Evolutionary conservation across 768 basidiomycete genomes (phyloP).

Genomic region (Gymnopilus dilepis): DNA sequence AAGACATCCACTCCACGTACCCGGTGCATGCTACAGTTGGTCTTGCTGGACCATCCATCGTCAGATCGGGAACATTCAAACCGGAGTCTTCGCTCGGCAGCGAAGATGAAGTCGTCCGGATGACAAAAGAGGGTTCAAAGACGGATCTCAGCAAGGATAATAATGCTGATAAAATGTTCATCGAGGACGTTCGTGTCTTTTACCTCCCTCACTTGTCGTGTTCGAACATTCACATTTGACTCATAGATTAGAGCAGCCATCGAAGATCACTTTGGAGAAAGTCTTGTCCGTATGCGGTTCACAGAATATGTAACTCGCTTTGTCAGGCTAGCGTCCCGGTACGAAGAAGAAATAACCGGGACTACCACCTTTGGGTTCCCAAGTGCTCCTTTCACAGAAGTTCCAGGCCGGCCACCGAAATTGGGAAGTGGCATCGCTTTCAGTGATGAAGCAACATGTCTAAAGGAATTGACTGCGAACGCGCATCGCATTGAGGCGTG

Average conservation of each 20-base stretch:
- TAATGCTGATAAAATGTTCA: conserved; percentile 81
- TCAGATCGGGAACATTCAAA: conserved; percentile 66
- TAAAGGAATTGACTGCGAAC: conserved; percentile 76
- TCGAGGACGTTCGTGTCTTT: conserved; percentile 81
- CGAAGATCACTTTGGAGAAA: conserved; percentile 90
- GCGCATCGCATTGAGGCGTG: conserved; percentile 92
- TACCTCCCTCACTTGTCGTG: background rate
- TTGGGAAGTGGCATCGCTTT: conserved; percentile 88
- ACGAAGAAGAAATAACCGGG: conserved; percentile 86
- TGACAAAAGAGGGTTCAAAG: conserved; percentile 61
- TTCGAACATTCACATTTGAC: background rate
- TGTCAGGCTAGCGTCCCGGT: conserved; percentile 86
- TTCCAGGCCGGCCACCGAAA: conserved; percentile 46
- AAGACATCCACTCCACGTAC: conserved; percentile 72
- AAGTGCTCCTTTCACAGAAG: conserved; percentile 55
- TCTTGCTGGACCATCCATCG: conserved; percentile 48
- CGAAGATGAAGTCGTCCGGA: conserved; percentile 74
- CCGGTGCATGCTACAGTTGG: conserved; percentile 50
- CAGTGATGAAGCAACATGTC: conserved; percentile 66
- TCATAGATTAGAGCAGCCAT: conserved; percentile 85
- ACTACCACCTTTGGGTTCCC: conserved; percentile 79
- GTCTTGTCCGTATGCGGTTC: conserved; percentile 85
- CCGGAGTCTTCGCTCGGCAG: conserved; percentile 65
- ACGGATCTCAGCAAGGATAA: conserved; percentile 65
- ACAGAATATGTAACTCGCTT: conserved; percentile 89